Evolutionary conservation across 345 rosid genomes (phyloP).

Genomic region (Acer campestre): DNA sequence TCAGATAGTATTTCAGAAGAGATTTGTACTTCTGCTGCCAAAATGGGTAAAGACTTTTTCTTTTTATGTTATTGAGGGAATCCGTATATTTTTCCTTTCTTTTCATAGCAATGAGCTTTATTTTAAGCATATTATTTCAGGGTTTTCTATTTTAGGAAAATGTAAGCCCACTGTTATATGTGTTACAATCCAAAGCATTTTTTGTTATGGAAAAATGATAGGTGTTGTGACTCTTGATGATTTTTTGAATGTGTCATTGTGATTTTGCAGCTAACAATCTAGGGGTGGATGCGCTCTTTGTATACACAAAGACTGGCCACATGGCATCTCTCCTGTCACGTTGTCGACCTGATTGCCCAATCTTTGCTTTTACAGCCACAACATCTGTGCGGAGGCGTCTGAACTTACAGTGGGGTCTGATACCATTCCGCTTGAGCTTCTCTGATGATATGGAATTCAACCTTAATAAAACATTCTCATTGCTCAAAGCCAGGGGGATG

Average conservation of each 20-base stretch:
- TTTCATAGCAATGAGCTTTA: background rate
- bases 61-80: background rate
- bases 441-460: slow-evolving; percentile 93
- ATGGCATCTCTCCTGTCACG: slow-evolving; percentile 94
- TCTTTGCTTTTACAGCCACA: slow-evolving; percentile 85
- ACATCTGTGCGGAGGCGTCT: slow-evolving; percentile 83
- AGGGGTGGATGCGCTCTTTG: slow-evolving; percentile 90
- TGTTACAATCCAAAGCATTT: background rate
- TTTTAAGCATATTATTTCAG: background rate
- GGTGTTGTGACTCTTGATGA: background rate
- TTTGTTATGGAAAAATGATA: background rate
- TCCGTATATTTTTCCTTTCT: background rate
- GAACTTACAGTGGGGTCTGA: slow-evolving; percentile 97
- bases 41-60: slow-evolving; percentile 73
- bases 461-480: slow-evolving; percentile 85
- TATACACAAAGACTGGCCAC: slow-evolving; percentile 88
- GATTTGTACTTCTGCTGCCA: slow-evolving; percentile 95
- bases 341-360: slow-evolving; percentile 98
- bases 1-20: slow-evolving; percentile 89
- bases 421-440: slow-evolving; percentile 95
- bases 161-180: background rate
- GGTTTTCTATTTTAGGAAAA: background rate
- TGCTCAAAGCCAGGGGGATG: slow-evolving; percentile 98
- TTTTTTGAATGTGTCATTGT: slow-evolving; percentile 16
- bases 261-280: slow-evolving; percentile 83